Conservation (phyloP, 2,329 filamentous ascomycete species). For the Tolypocladium capitatum region DNA sequence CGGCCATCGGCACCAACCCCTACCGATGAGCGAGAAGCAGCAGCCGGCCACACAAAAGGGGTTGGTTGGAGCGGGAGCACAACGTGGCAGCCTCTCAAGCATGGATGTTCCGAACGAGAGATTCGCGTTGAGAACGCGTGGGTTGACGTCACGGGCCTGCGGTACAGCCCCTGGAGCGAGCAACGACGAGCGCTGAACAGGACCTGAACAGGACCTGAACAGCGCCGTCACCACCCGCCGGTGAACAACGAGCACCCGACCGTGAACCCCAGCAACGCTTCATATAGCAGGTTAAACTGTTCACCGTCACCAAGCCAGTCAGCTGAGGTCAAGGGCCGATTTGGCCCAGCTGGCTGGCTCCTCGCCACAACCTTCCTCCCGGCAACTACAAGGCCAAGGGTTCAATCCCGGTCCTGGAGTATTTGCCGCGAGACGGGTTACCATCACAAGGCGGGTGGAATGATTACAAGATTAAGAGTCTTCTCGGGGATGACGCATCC, state of each 20-base stretch:
- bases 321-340: background rate
- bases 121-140: background rate
- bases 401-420: background rate
- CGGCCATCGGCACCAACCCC: background rate
- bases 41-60: background rate
- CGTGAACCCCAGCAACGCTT: background rate
- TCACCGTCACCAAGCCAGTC: background rate
- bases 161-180: background rate
- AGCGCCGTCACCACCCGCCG: background rate
- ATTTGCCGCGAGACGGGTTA: background rate
- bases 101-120: background rate
- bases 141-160: background rate
- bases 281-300: background rate
- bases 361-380: background rate
- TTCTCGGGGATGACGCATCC: background rate
- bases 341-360: background rate
- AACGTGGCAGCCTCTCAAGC: background rate
- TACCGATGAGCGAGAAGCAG: background rate
- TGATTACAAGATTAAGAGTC: background rate
- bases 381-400: background rate
- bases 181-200: background rate
- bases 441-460: background rate
- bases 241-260: background rate
- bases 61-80: background rate
- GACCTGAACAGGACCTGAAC: background rate